Base-by-base conservation (phyloP, 148 eudicot genomes). In the Selenicereus undatus region DNA sequence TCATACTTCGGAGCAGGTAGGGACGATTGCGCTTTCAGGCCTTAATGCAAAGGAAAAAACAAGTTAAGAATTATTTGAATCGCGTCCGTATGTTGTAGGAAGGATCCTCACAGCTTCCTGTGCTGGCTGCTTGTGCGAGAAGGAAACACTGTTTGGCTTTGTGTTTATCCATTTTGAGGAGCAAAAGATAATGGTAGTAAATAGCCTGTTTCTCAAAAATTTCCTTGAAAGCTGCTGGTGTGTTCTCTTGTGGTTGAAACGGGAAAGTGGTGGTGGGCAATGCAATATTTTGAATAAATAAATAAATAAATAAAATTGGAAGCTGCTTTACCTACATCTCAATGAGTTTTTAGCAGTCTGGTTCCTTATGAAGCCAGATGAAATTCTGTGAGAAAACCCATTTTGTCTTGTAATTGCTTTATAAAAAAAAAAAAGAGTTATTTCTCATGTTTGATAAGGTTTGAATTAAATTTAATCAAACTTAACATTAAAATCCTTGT, bases 51-150 rank as follows among this genome's bases (percentile, higher is more conserved):
- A 39, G n/a, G 30, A 50, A 52, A 32, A 29, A 24, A 16, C 64
- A 29, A 14, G 24, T 50, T 51, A 20, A 10, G 71, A 66, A n/a
- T 10, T 8, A 75, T 14, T 27, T 75, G 64, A 29, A 50, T 75
- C 12, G 6, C 18, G 77, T 75, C 11, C 27, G 77, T 51, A 26
- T 24, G 22, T 75, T 48, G 22, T 75, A 18, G 62, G 77, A 75
- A 75, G 77, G 64, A 50, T 75, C 77, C 39, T 50, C 8, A 65
- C 62, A 75, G 58, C 64, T 75, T 75, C 76, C n/a, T 75, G 51
- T 51, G 76, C 29, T 73, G 76, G 27, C 7, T 4, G 24, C 35
- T 74, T 74, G 76, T 48, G 60, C 21, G 2, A 48, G 35, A 74
- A 74, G 76, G 76, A 48, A 73, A 17, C 35, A 26, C n/a, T 71